phyloP scores from a whole-genome alignment of 2,329 filamentous ascomycete genomes.

The Acrocalymma vagum region DNA sequence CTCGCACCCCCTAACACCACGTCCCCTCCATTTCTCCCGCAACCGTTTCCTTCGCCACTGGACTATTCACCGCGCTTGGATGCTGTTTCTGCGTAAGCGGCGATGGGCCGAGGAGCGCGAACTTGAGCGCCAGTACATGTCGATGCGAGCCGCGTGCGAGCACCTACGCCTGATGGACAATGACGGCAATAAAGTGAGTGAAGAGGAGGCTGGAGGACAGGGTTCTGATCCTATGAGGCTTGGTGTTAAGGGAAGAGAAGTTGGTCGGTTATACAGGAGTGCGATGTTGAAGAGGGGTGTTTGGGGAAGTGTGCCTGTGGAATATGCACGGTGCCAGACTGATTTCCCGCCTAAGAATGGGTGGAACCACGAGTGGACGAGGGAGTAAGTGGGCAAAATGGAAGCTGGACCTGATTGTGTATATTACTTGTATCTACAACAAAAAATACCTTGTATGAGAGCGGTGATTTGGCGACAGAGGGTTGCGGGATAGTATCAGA shows the following conservation, averaged over 20 bases:
- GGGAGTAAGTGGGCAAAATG: conserved; percentile 45
- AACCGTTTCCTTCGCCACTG: conserved; percentile 91
- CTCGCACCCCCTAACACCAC: conserved; percentile 71
- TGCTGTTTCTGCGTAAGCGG: conserved; percentile 77
- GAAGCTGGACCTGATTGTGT: conserved; percentile 16
- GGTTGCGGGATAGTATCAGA: background rate
- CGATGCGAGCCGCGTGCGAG: conserved; percentile 87
- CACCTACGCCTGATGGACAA: conserved; percentile 69
- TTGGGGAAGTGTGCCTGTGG: conserved; percentile 86
- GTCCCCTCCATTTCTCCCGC: conserved; percentile 87
- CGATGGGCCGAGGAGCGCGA: conserved; percentile 71
- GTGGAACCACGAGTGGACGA: conserved; percentile 96
- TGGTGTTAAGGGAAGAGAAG: conserved; percentile 54
- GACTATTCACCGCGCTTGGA: conserved; percentile 98
- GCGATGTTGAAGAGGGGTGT: conserved; percentile 92
- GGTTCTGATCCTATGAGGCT: conserved; percentile 49
- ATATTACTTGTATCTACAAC: background rate
- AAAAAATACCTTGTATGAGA: no score
- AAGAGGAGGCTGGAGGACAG: conserved; percentile 63
- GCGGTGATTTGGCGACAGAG: background rate
- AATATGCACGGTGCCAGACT: conserved; percentile 86
- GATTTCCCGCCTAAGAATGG: conserved; percentile 79
- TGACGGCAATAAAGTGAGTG: conserved; percentile 50
- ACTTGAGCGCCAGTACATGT: conserved; percentile 80
- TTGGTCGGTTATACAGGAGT: conserved; percentile 81